Percentiles rank a stretch among this genome's conserved stretches.
phyloP scores from a whole-genome alignment of 2,329 filamentous ascomycete genomes.

The Diaporthe capsici region DNA sequence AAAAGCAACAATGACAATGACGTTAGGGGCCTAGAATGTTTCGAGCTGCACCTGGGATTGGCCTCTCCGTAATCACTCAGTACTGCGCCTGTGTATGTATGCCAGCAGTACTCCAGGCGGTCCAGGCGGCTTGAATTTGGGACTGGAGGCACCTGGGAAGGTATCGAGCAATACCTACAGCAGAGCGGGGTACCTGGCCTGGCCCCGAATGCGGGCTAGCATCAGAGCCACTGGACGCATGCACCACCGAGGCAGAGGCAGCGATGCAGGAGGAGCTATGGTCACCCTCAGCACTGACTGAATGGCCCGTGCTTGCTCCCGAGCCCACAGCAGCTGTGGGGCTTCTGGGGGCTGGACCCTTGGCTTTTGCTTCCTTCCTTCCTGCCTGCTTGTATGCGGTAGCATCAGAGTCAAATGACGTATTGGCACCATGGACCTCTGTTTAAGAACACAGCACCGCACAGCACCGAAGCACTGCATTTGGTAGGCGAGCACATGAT shows the following conservation, averaged over 20 bases:
- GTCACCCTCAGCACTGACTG: not conserved
- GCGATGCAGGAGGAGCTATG: conserved; percentile 5
- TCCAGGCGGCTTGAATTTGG: not conserved
- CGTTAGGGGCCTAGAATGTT: conserved; percentile 33
- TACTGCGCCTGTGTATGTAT: not conserved
- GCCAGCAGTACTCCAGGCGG: not conserved
- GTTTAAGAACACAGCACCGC: not conserved
- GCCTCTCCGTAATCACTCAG: not conserved
- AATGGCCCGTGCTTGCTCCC: conserved; percentile 19
- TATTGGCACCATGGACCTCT: conserved; percentile 3
- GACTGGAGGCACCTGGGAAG: not conserved
- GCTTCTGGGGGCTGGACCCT: conserved; percentile 26
- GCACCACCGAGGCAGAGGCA: not conserved
- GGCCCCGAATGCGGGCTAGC: not conserved
- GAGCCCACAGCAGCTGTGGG: conserved; percentile 6
- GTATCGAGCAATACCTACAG: not conserved
- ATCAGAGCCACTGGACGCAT: not conserved
- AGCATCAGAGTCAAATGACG: conserved; percentile 9
- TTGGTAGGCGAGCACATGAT: not conserved
- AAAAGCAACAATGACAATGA: conserved; percentile 31
- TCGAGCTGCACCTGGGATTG: conserved; percentile 9
- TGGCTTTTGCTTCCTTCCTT: not conserved
- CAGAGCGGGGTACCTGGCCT: conserved; percentile 14
- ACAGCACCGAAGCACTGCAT: not conserved
- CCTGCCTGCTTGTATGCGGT: not conserved